These are phyloP conservation scores for Vanilla planifolia DNA, from an alignment of 106 monocot species.

Conservation along the genomic window DNA sequence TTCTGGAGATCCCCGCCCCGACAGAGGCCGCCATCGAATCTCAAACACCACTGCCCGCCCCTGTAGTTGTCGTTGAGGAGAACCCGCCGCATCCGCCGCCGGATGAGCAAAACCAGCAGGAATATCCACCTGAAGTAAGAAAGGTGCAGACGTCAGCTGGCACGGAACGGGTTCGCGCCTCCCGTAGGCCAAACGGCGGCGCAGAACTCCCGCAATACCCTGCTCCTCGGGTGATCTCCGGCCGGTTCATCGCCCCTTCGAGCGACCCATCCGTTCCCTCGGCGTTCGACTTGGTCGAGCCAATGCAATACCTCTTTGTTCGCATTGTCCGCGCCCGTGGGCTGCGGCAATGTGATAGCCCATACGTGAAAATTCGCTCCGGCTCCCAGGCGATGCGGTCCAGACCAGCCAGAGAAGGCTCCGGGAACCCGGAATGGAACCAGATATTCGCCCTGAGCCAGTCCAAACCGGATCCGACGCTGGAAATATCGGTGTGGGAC, in stretches of 20 bases:
- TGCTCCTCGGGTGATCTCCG: slow-evolving; percentile 42
- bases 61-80: slow-evolving; percentile 35
- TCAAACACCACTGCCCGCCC: slow-evolving; percentile 37
- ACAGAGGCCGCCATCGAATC: slow-evolving; percentile 76
- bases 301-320: slow-evolving; percentile 91
- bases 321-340: slow-evolving; percentile 68
- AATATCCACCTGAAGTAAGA: slow-evolving; percentile 47
- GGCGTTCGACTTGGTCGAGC: slow-evolving; percentile 77
- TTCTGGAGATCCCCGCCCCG: slow-evolving; percentile 36
- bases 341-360: slow-evolving; percentile 50
- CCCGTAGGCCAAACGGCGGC: slow-evolving; percentile 17
- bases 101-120: not conserved
- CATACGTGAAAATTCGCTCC: slow-evolving; percentile 58
- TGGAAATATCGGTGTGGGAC: slow-evolving; percentile 79
- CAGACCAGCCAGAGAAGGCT: slow-evolving; percentile 26
- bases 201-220: not conserved
- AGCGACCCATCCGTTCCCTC: slow-evolving; percentile 29
- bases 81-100: slow-evolving; percentile 6
- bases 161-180: slow-evolving; percentile 18
- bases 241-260: slow-evolving; percentile 30
- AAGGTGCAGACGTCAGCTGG: slow-evolving; percentile 49
- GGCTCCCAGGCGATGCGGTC: slow-evolving; percentile 48
- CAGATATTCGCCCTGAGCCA: slow-evolving; percentile 73
- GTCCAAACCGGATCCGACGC: slow-evolving; percentile 45
- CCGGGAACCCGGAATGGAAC: slow-evolving; percentile 76